These are phyloP conservation scores for Fusarium mangiferae DNA, from an alignment of 2,329 filamentous ascomycete species.

Conservation along the genomic window DNA sequence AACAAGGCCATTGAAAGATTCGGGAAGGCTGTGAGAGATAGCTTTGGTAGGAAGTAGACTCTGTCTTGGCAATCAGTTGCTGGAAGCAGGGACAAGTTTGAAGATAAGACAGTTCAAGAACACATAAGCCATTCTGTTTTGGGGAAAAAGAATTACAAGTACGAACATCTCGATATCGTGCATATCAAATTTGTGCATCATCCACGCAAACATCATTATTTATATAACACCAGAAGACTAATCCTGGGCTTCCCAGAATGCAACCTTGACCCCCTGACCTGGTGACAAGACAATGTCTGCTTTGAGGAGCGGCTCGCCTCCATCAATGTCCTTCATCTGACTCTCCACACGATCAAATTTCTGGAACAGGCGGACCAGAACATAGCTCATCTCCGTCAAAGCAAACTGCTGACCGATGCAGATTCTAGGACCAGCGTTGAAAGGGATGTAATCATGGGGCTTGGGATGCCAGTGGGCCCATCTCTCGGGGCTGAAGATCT, in stretches of 20 bases:
- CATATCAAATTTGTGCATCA: not conserved
- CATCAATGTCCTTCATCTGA: conserved; percentile 65
- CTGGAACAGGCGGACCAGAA: conserved; percentile 78
- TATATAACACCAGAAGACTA: not conserved
- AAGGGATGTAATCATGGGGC: conserved; percentile 78
- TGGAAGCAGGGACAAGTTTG: not conserved
- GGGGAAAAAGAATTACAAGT: not conserved
- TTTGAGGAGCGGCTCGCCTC: conserved; percentile 64
- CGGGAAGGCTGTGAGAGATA: conserved; percentile 75
- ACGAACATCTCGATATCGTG: not conserved
- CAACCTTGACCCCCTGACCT: conserved; percentile 66
- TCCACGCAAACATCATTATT: not conserved
- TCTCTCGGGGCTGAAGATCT: conserved; percentile 71
- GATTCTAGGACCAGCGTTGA: conserved; percentile 79
- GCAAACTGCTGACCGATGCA: conserved; percentile 87
- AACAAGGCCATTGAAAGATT: conserved; percentile 78
- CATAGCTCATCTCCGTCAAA: conserved; percentile 79
- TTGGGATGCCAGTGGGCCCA: conserved; percentile 73
- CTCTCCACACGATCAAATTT: conserved; percentile 72
- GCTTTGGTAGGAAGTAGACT: conserved; percentile 54
- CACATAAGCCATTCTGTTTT: not conserved
- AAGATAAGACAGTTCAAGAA: not conserved
- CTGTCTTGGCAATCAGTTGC: not conserved
- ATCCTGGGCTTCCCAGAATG: conserved; percentile 61
- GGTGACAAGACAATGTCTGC: conserved; percentile 70